phyloP scores from a whole-genome alignment of 768 basidiomycete genomes.

The Mycena capillaripes region DNA sequence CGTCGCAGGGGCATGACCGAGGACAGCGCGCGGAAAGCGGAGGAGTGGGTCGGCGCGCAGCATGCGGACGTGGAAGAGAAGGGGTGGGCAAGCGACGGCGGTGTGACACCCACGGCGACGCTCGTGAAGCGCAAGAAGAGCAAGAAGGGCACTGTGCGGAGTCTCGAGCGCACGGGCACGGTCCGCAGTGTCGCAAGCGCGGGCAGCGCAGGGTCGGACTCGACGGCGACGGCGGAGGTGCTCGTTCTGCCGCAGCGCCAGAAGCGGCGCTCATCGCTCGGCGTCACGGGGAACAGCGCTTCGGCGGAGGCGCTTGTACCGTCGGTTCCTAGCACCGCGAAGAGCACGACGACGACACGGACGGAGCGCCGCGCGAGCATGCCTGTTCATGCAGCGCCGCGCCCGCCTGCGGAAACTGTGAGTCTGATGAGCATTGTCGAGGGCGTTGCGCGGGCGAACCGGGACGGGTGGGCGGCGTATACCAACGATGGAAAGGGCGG shows the following conservation, averaged over 20 bases:
- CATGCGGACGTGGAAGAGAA: constrained; percentile 26
- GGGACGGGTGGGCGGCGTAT: constrained; percentile 38
- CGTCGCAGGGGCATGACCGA: constrained; percentile 1
- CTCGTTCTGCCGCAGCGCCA: constrained; percentile 26
- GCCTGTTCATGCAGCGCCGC: constrained; percentile 32
- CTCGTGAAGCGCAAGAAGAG: constrained; percentile 30
- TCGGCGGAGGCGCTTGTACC: constrained; percentile 27
- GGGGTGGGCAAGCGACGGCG: constrained; percentile 33
- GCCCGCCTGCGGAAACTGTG: constrained; percentile 26
- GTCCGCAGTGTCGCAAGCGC: constrained; percentile 24
- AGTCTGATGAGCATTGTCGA: constrained; percentile 82
- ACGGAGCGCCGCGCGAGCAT: constrained; percentile 36
- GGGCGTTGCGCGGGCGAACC: constrained; percentile 62
- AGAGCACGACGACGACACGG: background rate
- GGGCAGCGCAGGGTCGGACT: constrained; percentile 26
- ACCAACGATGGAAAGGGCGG: constrained; percentile 41
- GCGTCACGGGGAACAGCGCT: constrained; percentile 5
- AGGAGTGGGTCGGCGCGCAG: constrained; percentile 42
- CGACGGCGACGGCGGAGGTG: constrained; percentile 28
- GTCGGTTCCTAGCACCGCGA: background rate
- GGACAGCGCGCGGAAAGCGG: constrained; percentile 35
- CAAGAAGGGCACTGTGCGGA: constrained; percentile 21
- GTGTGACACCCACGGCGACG: background rate
- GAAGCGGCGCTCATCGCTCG: constrained; percentile 35
- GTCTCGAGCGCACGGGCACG: background rate